These are phyloP conservation scores for Ophiocordyceps robertsii DNA, from an alignment of 2,329 filamentous ascomycete genomes.

Conservation along the genomic window DNA sequence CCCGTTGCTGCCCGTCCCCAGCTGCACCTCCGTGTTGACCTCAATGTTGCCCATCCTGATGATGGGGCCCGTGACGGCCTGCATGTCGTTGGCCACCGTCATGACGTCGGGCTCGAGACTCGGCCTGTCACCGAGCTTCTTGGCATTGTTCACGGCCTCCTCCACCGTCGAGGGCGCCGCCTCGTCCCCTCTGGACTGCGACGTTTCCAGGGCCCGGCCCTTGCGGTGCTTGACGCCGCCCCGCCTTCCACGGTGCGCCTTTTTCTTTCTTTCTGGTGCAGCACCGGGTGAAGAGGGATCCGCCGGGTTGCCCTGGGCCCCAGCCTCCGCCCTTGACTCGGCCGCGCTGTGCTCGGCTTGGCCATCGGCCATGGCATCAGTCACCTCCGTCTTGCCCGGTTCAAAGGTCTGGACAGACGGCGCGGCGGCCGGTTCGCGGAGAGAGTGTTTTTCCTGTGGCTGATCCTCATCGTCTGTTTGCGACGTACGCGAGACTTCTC, in stretches of 20 bases:
- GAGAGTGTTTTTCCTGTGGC: not conserved
- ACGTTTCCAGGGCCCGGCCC: conserved; percentile 37
- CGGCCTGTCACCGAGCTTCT: conserved; percentile 39
- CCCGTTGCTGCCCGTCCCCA: conserved; percentile 83
- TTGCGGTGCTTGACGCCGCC: conserved; percentile 58
- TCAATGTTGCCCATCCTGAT: conserved; percentile 51
- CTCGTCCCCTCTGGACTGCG: conserved; percentile 35
- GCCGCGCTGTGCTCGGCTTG: not conserved
- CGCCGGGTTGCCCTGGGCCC: not conserved
- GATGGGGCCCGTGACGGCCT: conserved; percentile 44
- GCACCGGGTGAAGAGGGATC: not conserved
- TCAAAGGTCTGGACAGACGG: not conserved
- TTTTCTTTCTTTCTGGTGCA: conserved; percentile 46
- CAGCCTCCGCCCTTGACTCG: not conserved
- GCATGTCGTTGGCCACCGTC: conserved; percentile 42
- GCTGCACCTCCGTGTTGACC: conserved; percentile 48
- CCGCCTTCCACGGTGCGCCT: conserved; percentile 55
- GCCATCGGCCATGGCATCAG: not conserved
- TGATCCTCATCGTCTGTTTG: not conserved
- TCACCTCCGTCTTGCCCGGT: not conserved
- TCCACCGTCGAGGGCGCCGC: conserved; percentile 36
- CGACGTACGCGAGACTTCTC: not conserved
- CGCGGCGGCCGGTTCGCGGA: not conserved
- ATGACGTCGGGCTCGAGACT: conserved; percentile 49
- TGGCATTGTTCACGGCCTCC: conserved; percentile 45